Percentiles rank a stretch among this genome's conserved stretches.
Evolutionary conservation across 768 basidiomycete genomes (phyloP).

Genomic region (Leccinum subgranulosum): DNA sequence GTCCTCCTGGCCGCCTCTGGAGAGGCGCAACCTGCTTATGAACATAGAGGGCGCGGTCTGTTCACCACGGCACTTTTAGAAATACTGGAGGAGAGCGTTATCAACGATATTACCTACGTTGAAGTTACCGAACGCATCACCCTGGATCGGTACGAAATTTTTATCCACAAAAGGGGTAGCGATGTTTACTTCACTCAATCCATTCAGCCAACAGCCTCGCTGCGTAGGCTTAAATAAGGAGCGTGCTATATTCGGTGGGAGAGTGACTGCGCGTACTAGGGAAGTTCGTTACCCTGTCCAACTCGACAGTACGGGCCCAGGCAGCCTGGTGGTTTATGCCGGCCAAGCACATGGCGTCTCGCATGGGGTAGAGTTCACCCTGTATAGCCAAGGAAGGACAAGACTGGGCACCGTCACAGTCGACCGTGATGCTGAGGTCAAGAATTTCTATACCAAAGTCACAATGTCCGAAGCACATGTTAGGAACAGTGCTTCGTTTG

Average conservation of each 20-base stretch:
- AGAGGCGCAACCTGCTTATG: slow-evolving; percentile 31
- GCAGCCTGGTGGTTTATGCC: slow-evolving; percentile 18
- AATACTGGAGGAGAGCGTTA: neutral
- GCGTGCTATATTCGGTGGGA: slow-evolving; percentile 24
- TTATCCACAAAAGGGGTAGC: neutral
- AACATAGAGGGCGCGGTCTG: slow-evolving; percentile 16
- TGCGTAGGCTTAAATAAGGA: slow-evolving; percentile 24
- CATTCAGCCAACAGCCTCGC: slow-evolving; percentile 26
- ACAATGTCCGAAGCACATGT: neutral
- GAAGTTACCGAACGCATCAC: slow-evolving; percentile 17
- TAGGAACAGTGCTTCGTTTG: neutral
- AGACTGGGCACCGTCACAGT: neutral
- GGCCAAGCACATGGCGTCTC: slow-evolving; percentile 27
- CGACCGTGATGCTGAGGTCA: neutral
- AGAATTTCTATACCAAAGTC: slow-evolving; percentile 10
- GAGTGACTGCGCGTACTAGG: slow-evolving; percentile 3
- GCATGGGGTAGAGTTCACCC: slow-evolving; percentile 13
- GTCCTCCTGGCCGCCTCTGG: slow-evolving; percentile 44
- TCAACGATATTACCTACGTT: slow-evolving; percentile 22
- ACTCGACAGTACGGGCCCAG: neutral
- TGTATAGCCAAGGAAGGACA: slow-evolving; percentile 9
- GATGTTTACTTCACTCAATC: neutral
- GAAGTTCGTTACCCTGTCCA: slow-evolving; percentile 2
- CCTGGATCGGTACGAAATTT: slow-evolving; percentile 4
- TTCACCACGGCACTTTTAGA: slow-evolving; percentile 27